These are phyloP conservation scores for Silene conica DNA, from an alignment of 148 eudicot species.

Conservation along the genomic window DNA sequence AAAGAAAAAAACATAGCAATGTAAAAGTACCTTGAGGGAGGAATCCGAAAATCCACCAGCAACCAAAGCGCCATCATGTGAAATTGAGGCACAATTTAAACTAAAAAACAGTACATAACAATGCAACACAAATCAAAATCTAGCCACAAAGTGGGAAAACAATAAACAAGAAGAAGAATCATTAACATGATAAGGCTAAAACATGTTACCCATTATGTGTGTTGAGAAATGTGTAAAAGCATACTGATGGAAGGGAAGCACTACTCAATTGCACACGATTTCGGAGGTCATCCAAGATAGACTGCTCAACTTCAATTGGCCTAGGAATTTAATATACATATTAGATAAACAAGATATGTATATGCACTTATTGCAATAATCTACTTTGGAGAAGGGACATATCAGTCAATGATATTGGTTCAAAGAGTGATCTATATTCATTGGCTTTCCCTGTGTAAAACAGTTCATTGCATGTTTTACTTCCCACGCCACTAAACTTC, in stretches of 20 bases:
- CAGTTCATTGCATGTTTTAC: conserved; percentile 4
- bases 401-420: neutral
- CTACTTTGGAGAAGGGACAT: neutral
- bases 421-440: neutral
- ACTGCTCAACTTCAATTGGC: conserved; percentile 79
- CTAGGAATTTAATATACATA: conserved; percentile 21
- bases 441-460: neutral
- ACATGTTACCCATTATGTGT: conserved; percentile 72
- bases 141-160: neutral
- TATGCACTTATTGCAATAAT: neutral
- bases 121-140: conserved; percentile 17
- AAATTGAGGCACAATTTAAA: conserved; percentile 87
- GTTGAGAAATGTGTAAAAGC: conserved; percentile 94
- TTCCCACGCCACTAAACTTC: neutral
- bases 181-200: conserved; percentile 2
- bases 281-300: conserved; percentile 89
- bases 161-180: conserved; percentile 4
- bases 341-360: neutral
- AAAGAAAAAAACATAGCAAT: neutral
- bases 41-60: conserved; percentile 99
- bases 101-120: conserved; percentile 32
- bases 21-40: conserved; percentile 62
- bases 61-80: conserved; percentile 93
- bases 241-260: conserved; percentile 73
- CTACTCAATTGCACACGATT: conserved; percentile 93